Conservation (phyloP, 768 basidiomycete species). For the Suillus weaverae region DNA sequence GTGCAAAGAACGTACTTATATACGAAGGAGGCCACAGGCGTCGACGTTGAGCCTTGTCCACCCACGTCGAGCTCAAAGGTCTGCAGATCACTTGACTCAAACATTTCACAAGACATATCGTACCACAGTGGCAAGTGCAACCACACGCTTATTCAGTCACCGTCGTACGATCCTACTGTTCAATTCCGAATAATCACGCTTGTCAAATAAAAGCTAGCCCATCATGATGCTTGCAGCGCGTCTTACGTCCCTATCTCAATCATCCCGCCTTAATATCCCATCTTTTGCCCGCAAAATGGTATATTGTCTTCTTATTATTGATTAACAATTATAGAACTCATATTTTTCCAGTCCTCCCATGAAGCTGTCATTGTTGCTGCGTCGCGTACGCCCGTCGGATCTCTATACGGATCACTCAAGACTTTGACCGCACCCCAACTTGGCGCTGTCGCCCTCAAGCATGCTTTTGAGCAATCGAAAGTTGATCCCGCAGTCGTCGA, state of each 20-base stretch:
- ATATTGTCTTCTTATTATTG: conserved; percentile 21
- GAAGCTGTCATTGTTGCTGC: conserved; percentile 95
- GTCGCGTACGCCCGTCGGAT: conserved; percentile 91
- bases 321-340: not conserved
- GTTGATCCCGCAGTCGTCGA: conserved; percentile 84
- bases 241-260: conserved; percentile 38
- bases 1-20: not conserved
- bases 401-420: conserved; percentile 88
- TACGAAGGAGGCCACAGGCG: not conserved
- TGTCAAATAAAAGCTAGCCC: conserved; percentile 17
- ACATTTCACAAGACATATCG: not conserved
- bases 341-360: conserved; percentile 43
- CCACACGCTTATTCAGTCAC: not conserved
- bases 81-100: not conserved
- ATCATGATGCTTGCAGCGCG: conserved; percentile 48
- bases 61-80: conserved; percentile 2
- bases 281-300: conserved; percentile 52
- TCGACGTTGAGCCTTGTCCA: not conserved
- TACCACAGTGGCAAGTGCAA: not conserved
- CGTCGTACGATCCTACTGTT: not conserved
- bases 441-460: conserved; percentile 85
- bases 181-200: conserved; percentile 9
- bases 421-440: conserved; percentile 88
- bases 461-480: conserved; percentile 78
- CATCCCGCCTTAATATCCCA: conserved; percentile 40